Percentiles rank a stretch among this genome's conserved stretches.
phyloP scores from a whole-genome alignment of 73 alveolate genomes.

The Paramecium pentaurelia region DNA sequence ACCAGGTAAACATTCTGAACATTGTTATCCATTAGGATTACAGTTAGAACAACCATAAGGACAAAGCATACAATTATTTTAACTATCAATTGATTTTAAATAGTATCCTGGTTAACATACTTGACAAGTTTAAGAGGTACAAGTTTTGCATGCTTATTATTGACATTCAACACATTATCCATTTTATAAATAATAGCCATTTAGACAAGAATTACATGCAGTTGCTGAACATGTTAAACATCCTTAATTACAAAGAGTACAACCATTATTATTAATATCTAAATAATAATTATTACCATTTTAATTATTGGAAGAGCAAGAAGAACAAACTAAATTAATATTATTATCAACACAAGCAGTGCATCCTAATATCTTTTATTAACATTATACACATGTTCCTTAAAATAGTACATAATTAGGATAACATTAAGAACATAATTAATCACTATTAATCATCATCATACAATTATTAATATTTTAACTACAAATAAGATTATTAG shows the following conservation, averaged over 20 bases:
- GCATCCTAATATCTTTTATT: neutral
- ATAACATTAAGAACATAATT: neutral
- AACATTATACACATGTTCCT: neutral
- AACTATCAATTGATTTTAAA: neutral
- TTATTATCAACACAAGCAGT: neutral
- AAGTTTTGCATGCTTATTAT: neutral
- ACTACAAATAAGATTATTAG: neutral
- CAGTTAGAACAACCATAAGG: neutral
- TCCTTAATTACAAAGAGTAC: neutral
- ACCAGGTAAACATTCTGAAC: neutral
- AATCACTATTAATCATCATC: neutral
- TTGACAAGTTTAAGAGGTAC: neutral
- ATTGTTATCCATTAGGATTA: neutral
- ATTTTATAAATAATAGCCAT: neutral
- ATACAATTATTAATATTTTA: neutral
- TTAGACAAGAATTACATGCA: neutral
- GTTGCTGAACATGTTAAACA: neutral
- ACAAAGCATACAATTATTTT: neutral
- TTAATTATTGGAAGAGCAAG: neutral
- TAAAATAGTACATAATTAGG: neutral
- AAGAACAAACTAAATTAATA: neutral
- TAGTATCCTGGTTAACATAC: neutral
- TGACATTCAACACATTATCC: neutral
- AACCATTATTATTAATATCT: neutral
- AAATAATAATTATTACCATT: neutral